phyloP scores from a whole-genome alignment of 768 basidiomycete species.

The Gyrodon lividus region DNA sequence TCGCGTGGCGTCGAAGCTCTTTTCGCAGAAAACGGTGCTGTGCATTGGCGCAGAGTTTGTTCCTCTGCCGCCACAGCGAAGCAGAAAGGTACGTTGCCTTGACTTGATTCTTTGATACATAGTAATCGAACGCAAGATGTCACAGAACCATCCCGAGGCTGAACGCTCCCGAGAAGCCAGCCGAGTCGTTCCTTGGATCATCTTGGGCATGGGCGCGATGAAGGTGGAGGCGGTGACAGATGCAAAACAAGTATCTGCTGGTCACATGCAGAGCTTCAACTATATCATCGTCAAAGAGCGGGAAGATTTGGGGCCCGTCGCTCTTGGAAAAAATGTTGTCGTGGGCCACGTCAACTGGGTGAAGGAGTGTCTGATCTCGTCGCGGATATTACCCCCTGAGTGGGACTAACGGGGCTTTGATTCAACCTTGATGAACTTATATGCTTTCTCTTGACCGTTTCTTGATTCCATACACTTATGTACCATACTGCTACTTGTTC shows the following conservation, averaged over 20 bases:
- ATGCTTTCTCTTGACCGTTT: slow-evolving; percentile 3
- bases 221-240: slow-evolving; percentile 64
- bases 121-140: not conserved
- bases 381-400: slow-evolving; percentile 43
- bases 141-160: slow-evolving; percentile 23
- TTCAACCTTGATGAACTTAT: not conserved
- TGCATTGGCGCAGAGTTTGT: slow-evolving; percentile 60
- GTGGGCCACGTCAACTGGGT: slow-evolving; percentile 67
- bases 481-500: not conserved
- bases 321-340: slow-evolving; percentile 27
- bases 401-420: slow-evolving; percentile 7
- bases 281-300: slow-evolving; percentile 61
- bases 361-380: slow-evolving; percentile 73
- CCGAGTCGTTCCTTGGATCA: slow-evolving; percentile 58
- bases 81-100: slow-evolving; percentile 20
- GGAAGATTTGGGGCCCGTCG: slow-evolving; percentile 25
- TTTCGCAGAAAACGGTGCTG: slow-evolving; percentile 53
- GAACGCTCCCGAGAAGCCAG: slow-evolving; percentile 40
- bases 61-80: slow-evolving; percentile 35
- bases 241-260: slow-evolving; percentile 29
- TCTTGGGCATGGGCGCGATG: slow-evolving; percentile 75
- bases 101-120: too few relatives aligned
- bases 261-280: slow-evolving; percentile 43
- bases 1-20: slow-evolving; percentile 54
- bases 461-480: not conserved